Base-by-base conservation (phyloP, 805 yeast genomes). In the Candida coleopterorum region DNA sequence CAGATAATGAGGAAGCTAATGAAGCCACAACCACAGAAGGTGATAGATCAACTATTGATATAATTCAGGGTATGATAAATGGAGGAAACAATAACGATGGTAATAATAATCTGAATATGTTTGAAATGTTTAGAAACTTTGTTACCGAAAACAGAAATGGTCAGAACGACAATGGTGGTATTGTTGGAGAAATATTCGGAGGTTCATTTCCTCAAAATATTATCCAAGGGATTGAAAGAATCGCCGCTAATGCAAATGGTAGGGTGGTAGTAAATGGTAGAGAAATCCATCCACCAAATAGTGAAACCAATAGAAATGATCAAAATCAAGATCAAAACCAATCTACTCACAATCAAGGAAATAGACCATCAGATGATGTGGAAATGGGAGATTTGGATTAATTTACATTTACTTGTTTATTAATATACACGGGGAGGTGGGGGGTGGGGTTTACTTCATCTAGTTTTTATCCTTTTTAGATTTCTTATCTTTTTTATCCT, bases 401-500 rank as follows among this genome's bases (percentile, higher is more conserved):
- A 30, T 4, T n/a, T 14, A 9, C 9, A 22, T 28, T 25, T n/a
- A n/a, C n/a, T n/a, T n/a, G n/a, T n/a, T n/a, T n/a, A n/a, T n/a
- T n/a, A n/a, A n/a, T n/a, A n/a, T n/a, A n/a, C n/a, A n/a, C n/a
- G n/a, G n/a, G n/a, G n/a, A n/a, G n/a, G n/a, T n/a, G n/a, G n/a
- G n/a, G n/a, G n/a, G n/a, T n/a, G n/a, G n/a, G n/a, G n/a, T n/a
- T n/a, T n/a, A n/a, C n/a, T n/a, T 18, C 12, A 20, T 29, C 20
- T 16, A 32, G 11, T 16, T 12, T 12, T 32, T 27, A 12, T 29
- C 16, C 29, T 38, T 32, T 24, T 23, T 32, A 28, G 23, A 31
- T 36, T 48, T 57, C 50, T 55, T 58, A 42, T 44, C 55, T 44
- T 44, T 60, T 54, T 46, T 54, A 48, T 45, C 58, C 52, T 40